Evolutionary conservation across 2,329 filamentous ascomycete genomes (phyloP).

Genomic region (Myriangium duriaei): DNA sequence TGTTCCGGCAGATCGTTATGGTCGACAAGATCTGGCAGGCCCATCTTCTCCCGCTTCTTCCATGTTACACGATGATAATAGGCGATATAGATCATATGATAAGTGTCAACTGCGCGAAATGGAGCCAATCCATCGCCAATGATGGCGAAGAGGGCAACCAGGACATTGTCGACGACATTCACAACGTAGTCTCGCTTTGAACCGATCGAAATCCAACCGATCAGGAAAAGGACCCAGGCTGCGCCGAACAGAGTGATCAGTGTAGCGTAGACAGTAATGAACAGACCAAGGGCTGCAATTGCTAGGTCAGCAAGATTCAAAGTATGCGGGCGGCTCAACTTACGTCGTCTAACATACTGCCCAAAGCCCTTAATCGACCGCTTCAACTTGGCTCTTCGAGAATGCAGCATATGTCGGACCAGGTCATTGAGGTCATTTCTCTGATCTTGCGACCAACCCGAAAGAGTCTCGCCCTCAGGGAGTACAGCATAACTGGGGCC

Average conservation of each 20-base stretch:
- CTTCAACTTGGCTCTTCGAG: slow-evolving; percentile 68
- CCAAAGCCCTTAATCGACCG: slow-evolving; percentile 67
- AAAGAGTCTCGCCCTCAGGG: slow-evolving; percentile 58
- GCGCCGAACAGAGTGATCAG: slow-evolving; percentile 75
- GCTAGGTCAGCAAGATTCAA: too few relatives aligned
- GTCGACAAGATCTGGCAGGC: slow-evolving; percentile 50
- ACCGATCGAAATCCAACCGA: slow-evolving; percentile 75
- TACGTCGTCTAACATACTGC: slow-evolving; percentile 60
- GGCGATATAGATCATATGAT: slow-evolving; percentile 74
- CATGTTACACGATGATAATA: slow-evolving; percentile 58
- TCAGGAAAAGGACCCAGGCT: slow-evolving; percentile 83
- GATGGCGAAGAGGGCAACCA: slow-evolving; percentile 51
- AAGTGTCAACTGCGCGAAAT: slow-evolving; percentile 69
- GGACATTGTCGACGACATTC: slow-evolving; percentile 43
- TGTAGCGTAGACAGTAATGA: slow-evolving; percentile 71
- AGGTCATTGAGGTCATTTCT: slow-evolving; percentile 70
- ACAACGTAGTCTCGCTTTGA: slow-evolving; percentile 50
- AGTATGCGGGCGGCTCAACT: too few relatives aligned
- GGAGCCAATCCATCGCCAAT: slow-evolving; percentile 52
- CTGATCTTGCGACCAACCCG: slow-evolving; percentile 64
- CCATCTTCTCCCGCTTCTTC: slow-evolving; percentile 48
- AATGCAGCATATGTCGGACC: slow-evolving; percentile 79
- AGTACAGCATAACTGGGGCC: slow-evolving; percentile 69
- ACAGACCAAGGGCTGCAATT: slow-evolving; percentile 68
- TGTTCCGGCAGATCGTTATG: slow-evolving; percentile 54